phyloP scores from a whole-genome alignment of 306 rosid species.

The Argentina anserina region DNA sequence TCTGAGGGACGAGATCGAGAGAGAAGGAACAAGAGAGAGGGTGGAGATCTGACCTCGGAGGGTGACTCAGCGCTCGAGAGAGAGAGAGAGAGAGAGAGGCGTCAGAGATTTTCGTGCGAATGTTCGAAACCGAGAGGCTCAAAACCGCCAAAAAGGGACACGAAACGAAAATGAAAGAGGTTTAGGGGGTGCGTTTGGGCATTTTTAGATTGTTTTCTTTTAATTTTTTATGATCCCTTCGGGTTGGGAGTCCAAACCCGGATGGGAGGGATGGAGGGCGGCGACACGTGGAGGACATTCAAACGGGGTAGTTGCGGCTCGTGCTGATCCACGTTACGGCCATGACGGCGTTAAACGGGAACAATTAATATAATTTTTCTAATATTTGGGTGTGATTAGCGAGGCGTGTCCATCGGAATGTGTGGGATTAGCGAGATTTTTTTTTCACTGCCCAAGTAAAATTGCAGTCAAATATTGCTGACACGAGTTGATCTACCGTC shows the following conservation, averaged over 20 bases:
- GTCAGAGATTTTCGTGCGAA: conserved; percentile 38
- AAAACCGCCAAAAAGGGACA: conserved; percentile 70
- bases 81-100: neutral
- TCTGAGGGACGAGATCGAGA: conserved; percentile 9
- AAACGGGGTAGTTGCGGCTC: neutral
- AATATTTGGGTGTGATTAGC: neutral
- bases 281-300: conserved; percentile 41
- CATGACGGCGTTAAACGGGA: neutral
- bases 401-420: neutral
- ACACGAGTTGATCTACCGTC: neutral
- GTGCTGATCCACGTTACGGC: conserved; percentile 2
- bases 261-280: conserved; percentile 39
- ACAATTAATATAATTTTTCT: neutral
- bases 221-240: neutral
- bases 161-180: conserved; percentile 34
- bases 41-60: conserved; percentile 41
- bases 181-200: neutral
- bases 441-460: neutral
- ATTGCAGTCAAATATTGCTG: neutral
- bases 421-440: neutral
- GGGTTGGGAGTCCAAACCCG: neutral
- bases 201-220: neutral
- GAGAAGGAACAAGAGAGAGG: conserved; percentile 7
- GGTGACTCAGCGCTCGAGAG: conserved; percentile 5
- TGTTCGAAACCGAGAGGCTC: conserved; percentile 53